Evolutionary conservation across 768 basidiomycete genomes (phyloP), one percentile per base, ranked within the genome.

Genomic region (Lentinula aciculospora): DNA sequence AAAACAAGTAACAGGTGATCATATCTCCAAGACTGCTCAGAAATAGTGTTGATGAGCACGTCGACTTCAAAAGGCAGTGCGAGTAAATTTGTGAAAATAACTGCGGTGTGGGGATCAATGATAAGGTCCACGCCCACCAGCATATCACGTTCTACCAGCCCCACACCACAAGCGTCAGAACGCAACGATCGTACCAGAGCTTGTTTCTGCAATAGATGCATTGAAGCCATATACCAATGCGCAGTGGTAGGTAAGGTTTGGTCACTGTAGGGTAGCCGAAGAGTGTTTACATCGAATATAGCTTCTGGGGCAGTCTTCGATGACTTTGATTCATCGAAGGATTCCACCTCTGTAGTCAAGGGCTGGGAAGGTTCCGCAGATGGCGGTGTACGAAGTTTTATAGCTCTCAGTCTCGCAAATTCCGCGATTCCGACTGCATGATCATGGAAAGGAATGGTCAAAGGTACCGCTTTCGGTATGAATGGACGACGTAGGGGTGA

Each of bases 171-270:
- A 12, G 71, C 64, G 13, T 63, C 65, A 10, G 76, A 73, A 17
- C 73, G 71, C 25, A 92, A 75, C 10, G 74, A 68, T 3, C 76
- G 78, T 39, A 86, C 76, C 2, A 92, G 71, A 19, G 74, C 76
- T 51, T 81, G 85, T 61, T 84, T 86, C 67, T 91, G 90, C 6
- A 92, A 74, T 19, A 90, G 61, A 28, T 82, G 74, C 60, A 91
- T 66, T 28, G 88, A 91, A 15, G 81, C 82, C 70, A 92, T 74
- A 64, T 92, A 92, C 27, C 76, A 78, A 66, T 91, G 88, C 17
- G 65, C 45, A 19, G 65, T 66, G 12, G 59, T 53, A n/a, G 79
- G 74, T 32, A 62, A 58, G 12, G 53, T 49, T 68, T 70, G 64
- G 13, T 62, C 50, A 21, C 4, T 10, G 23, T 5, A 3, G 6